Evolutionary conservation across 306 rosid species (phyloP).

Genomic region (Citrullus amarus): DNA sequence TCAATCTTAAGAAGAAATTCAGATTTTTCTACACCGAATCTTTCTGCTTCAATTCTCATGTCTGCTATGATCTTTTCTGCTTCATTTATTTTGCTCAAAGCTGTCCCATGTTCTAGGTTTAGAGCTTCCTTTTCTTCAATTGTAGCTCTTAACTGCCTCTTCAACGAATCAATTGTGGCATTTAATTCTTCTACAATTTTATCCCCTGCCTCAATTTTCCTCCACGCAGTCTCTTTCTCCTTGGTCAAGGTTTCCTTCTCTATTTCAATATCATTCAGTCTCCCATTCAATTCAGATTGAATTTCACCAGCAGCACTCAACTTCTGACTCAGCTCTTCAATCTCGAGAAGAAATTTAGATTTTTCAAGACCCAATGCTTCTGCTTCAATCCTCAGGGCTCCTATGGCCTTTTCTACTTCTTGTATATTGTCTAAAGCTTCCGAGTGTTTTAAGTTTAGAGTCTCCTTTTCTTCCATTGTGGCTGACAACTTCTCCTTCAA

Average conservation of each 20-base stretch:
- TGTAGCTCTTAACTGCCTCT: slow-evolving; percentile 22
- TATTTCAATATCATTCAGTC: slow-evolving; percentile 17
- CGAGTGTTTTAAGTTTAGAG: not conserved
- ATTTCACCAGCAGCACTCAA: slow-evolving; percentile 6
- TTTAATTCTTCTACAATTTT: slow-evolving; percentile 5
- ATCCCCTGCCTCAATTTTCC: slow-evolving; percentile 44
- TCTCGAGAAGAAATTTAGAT: slow-evolving; percentile 2
- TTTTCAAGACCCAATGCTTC: slow-evolving; percentile 8
- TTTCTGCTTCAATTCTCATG: not conserved
- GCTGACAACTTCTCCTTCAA: slow-evolving; percentile 14
- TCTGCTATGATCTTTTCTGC: slow-evolving; percentile 12
- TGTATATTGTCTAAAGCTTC: not conserved
- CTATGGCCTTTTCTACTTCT: slow-evolving; percentile 8
- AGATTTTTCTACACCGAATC: not conserved
- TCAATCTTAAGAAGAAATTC: not conserved
- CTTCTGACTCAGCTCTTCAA: slow-evolving; percentile 7
- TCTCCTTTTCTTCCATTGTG: slow-evolving; percentile 10
- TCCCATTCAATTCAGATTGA: slow-evolving; percentile 18
- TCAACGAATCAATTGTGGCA: slow-evolving; percentile 10
- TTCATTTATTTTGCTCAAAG: not conserved
- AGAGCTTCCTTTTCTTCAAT: slow-evolving; percentile 34
- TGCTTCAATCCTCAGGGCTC: not conserved
- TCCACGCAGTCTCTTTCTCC: slow-evolving; percentile 23
- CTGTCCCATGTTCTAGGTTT: not conserved
- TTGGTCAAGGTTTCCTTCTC: slow-evolving; percentile 17